These are phyloP conservation scores for Annulohypoxylon bovei DNA, from an alignment of 495 filamentous ascomycete species.

Conservation along the genomic window DNA sequence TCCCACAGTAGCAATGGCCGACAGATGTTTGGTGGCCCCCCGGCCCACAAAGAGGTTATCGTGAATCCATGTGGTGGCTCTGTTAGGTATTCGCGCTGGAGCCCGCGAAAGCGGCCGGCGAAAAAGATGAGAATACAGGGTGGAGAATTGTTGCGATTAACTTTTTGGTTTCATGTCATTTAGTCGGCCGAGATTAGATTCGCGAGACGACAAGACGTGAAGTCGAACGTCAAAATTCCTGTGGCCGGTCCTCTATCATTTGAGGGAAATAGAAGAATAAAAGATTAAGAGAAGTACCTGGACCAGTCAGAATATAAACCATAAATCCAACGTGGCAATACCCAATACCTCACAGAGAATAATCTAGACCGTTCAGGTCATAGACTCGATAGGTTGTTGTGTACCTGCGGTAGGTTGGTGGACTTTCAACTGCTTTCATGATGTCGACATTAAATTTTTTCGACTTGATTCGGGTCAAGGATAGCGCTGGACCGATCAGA, in stretches of 20 bases:
- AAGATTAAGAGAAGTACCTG: not conserved
- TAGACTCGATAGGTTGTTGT: not conserved
- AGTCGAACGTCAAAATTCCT: conserved; percentile 7
- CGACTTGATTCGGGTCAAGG: not conserved
- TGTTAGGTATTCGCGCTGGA: conserved; percentile 61
- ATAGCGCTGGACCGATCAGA: conserved; percentile 15
- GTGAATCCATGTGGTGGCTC: conserved; percentile 55
- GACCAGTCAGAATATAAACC: not conserved
- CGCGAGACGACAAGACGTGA: conserved; percentile 2
- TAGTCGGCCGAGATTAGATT: conserved; percentile 17
- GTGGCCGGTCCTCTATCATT: conserved; percentile 13
- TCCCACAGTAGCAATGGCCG: conserved; percentile 3
- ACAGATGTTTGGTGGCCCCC: conserved; percentile 56
- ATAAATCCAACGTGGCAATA: not conserved
- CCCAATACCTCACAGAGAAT: not conserved
- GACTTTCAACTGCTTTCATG: conserved; percentile 27
- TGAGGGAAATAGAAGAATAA: conserved; percentile 7
- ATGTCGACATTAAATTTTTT: conserved; percentile 38
- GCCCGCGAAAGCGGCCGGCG: conserved; percentile 61
- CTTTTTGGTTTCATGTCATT: conserved; percentile 48
- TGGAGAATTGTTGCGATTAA: conserved; percentile 48
- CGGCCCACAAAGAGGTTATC: conserved; percentile 61
- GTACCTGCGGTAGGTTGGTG: not conserved
- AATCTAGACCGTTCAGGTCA: not conserved
- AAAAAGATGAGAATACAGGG: conserved; percentile 54